Evolutionary conservation across 2,329 filamentous ascomycete species (phyloP).

Genomic region (Hysterium pulicare): DNA sequence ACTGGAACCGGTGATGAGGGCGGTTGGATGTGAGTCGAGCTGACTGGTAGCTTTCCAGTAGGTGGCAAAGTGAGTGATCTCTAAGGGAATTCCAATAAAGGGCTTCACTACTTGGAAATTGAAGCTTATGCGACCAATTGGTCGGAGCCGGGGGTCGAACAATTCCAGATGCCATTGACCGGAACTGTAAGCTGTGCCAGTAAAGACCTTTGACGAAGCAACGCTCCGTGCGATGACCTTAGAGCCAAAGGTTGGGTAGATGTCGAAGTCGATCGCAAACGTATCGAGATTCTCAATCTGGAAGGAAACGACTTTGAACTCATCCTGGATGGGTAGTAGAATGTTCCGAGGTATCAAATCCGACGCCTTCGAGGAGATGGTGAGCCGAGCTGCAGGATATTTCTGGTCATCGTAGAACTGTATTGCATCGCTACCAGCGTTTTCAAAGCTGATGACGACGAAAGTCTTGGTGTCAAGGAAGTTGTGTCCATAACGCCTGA

Average conservation of each 20-base stretch:
- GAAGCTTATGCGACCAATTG: constrained; percentile 92
- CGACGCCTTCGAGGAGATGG: constrained; percentile 93
- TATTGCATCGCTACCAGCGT: constrained; percentile 68
- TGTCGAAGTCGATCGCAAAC: constrained; percentile 94
- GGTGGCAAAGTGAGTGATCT: constrained; percentile 97
- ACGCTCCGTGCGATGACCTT: constrained; percentile 97
- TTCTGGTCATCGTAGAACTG: constrained; percentile 97
- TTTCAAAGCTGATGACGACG: constrained; percentile 86
- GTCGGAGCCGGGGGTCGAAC: constrained; percentile 85
- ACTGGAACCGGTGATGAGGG: constrained; percentile 91
- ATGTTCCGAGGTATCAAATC: constrained; percentile 96
- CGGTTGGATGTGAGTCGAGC: constrained; percentile 77
- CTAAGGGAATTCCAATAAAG: constrained; percentile 84
- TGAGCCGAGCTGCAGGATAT: constrained; percentile 89
- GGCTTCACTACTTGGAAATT: constrained; percentile 95
- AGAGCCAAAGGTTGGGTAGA: constrained; percentile 94
- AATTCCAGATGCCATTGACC: constrained; percentile 81
- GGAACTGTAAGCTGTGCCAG: constrained; percentile 68
- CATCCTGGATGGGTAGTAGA: constrained; percentile 92
- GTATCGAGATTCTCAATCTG: constrained; percentile 91
- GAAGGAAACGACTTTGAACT: constrained; percentile 89
- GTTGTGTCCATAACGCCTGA: constrained; percentile 94
- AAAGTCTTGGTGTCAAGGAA: constrained; percentile 98
- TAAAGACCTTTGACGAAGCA: constrained; percentile 83
- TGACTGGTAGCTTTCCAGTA: constrained; percentile 99